Conservation (phyloP, 768 basidiomycete species). For the Crassisporium funariophilum region DNA sequence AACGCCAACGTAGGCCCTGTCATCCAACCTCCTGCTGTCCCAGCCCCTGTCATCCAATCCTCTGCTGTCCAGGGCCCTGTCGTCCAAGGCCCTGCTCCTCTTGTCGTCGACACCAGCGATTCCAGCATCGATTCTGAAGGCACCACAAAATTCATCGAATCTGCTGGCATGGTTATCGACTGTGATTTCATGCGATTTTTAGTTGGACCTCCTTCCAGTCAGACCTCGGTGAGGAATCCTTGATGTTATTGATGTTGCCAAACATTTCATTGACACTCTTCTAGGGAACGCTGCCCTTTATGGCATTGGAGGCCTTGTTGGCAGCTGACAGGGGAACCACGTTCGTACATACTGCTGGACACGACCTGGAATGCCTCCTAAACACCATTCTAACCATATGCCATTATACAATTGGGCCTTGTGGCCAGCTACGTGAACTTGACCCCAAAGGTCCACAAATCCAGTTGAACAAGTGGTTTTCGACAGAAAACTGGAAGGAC, state of each 20-base stretch:
- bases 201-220: not conserved
- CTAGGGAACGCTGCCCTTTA: conserved; percentile 8
- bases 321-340: not conserved
- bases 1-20: not conserved
- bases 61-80: not conserved
- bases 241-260: not conserved
- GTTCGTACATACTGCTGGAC: conserved; percentile 1
- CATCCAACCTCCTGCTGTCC: not conserved
- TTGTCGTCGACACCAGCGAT: not conserved
- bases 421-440: conserved; percentile 3
- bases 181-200: conserved; percentile 2
- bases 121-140: not conserved
- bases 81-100: not conserved
- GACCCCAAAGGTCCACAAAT: not conserved
- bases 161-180: conserved; percentile 5
- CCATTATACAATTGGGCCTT: conserved; percentile 3
- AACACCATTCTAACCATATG: conserved; percentile 3
- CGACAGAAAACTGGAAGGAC: not conserved
- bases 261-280: conserved; percentile 1
- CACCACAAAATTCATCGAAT: not conserved
- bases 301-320: conserved; percentile 4
- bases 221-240: conserved; percentile 1
- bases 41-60: conserved; percentile 1
- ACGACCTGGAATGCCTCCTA: conserved; percentile 7
- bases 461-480: conserved; percentile 3